Percentiles rank a stretch among this genome's conserved stretches.
Conservation (phyloP, 1,284 basidiomycete species). For the Omphalotus olearius region DNA sequence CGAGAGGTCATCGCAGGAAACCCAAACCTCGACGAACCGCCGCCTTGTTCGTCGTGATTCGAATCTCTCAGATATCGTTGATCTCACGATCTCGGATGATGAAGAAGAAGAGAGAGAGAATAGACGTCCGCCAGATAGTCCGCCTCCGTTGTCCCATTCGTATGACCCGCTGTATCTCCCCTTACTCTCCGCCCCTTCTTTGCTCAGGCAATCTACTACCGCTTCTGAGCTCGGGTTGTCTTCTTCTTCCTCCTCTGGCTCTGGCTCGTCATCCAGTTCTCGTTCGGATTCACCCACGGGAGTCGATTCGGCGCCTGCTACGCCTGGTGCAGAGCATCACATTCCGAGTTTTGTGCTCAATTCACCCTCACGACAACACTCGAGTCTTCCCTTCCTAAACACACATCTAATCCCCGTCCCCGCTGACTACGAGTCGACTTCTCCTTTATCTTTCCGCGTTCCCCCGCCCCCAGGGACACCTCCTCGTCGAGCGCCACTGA, state of each 20-base stretch:
- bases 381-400: neutral
- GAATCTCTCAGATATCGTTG: neutral
- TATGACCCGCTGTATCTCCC: neutral
- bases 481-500: slow-evolving; percentile 23
- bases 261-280: neutral
- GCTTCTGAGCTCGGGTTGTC: too few relatives aligned
- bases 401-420: neutral
- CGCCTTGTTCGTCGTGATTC: neutral
- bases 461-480: slow-evolving; percentile 24
- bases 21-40: neutral
- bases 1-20: neutral
- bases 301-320: slow-evolving; percentile 3
- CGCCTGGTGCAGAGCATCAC: slow-evolving; percentile 1
- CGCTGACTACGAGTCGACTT: neutral
- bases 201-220: too few relatives aligned
- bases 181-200: slow-evolving; percentile 1
- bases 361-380: neutral
- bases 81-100: neutral
- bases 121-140: neutral
- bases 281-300: neutral
- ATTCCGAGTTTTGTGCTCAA: neutral
- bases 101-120: neutral
- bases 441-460: slow-evolving; percentile 5
- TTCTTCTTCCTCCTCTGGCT: too few relatives aligned
- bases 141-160: neutral